Evolutionary conservation across 2,329 filamentous ascomycete genomes (phyloP), one percentile per base, ranked within the genome.

Genomic region (Blastomyces percursus): DNA sequence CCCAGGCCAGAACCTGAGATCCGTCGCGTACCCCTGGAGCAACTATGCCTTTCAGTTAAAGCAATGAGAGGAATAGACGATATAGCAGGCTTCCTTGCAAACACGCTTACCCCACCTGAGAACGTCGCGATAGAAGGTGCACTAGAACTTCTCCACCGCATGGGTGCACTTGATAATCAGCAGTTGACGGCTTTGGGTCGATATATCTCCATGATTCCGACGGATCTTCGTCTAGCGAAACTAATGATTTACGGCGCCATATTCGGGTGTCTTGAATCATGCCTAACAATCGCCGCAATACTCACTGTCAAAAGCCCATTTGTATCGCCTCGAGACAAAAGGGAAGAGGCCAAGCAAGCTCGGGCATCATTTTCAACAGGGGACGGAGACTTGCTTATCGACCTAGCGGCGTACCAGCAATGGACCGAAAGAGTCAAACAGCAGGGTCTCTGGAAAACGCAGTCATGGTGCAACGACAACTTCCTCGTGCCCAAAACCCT

Each of bases 161-260:
- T 99, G 81, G 94, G 94, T 38, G 93, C 92, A 0, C 80, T 97
- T 16, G 90, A 94, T 68, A 90, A 90, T 54, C 85, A 90, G 63
- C 88, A 91, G 69, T 81, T 99, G 50, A 97, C 94, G 0, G 91
- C 92, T 2, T 85, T 99, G 56, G 94, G 94, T 48, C 86, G 89
- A 61, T 94, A 97, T 76, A 81, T 99, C n/a, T 89, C 92, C 21
- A 90, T 95, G 85, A 91, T 99, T 59, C 94, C 94, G 1, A 90
- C 93, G 0, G 94, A 99, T 71, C 81, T 99, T 57, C 86, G 93
- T 35, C 95, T 91, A 73, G 91, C 90, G 55, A 99, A 99, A 75
- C 82, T 99, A 42, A 91, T 99, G 82, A 90, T 99, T 3, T 96
- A 95, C 71, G 94, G 94, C 6, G 88, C 91, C 19, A 91, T 95